Percentiles rank a stretch among this genome's conserved stretches.
Evolutionary conservation across 2,329 filamentous ascomycete species (phyloP).

Genomic region (Endothia cerciana): DNA sequence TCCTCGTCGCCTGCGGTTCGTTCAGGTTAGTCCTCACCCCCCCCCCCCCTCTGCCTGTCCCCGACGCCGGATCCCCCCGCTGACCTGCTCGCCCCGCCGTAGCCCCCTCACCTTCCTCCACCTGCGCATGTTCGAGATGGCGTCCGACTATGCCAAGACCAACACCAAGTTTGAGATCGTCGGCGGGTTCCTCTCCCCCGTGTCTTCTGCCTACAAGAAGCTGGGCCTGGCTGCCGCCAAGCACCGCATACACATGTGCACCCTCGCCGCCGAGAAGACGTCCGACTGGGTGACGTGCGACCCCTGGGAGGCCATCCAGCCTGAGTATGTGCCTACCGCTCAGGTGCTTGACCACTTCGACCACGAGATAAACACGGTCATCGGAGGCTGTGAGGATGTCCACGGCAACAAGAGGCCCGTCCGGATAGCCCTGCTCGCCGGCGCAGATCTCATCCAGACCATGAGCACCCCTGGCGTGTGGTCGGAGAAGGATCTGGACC

Average conservation of each 20-base stretch:
- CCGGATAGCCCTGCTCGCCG: conserved; percentile 77
- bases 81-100: conserved; percentile 11
- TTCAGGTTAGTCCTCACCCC: conserved; percentile 35
- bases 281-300: conserved; percentile 85
- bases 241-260: conserved; percentile 83
- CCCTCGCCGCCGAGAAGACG: conserved; percentile 75
- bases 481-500: conserved; percentile 82
- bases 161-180: conserved; percentile 73
- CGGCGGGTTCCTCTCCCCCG: conserved; percentile 83
- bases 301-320: conserved; percentile 84
- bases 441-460: conserved; percentile 74
- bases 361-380: conserved; percentile 80
- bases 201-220: conserved; percentile 72
- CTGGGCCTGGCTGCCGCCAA: conserved; percentile 73
- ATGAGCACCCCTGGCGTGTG: conserved; percentile 78
- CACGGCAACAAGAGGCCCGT: conserved; percentile 70
- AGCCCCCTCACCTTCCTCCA: conserved; percentile 39
- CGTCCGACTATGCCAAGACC: conserved; percentile 42
- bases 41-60: background rate
- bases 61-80: background rate
- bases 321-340: conserved; percentile 85
- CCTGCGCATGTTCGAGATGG: conserved; percentile 45
- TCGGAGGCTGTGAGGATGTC: conserved; percentile 71
- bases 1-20: conserved; percentile 42
- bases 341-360: conserved; percentile 86